Base-by-base conservation (phyloP, 2,329 filamentous ascomycete species). In the Ophiostoma quercus region DNA sequence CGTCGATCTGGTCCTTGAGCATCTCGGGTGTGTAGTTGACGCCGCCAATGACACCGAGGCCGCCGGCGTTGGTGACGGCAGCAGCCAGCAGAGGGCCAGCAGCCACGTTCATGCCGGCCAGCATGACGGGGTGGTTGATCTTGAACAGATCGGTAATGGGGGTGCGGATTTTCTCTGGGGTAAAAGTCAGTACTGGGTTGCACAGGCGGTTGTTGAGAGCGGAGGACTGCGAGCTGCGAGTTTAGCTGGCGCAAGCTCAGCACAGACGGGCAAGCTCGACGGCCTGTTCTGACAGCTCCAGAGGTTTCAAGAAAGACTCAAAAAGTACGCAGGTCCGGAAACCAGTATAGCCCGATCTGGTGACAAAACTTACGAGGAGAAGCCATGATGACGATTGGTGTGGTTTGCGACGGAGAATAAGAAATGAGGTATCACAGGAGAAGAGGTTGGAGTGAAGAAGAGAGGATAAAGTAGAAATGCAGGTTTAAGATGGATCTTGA, bases 91-190 rank as follows among this genome's bases (percentile, higher is more conserved):
- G 96, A 70, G 95, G 95, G 67, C 95, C 95, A 71, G 95, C 95
- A 70, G 95, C 95, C 73, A 98, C 95, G 85, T 99, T 98, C 95
- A 99, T 99, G 80, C 95, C 95, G 76, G 95, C 95, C 73, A 99
- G 89, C 77, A 99, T 84, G 78, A 99, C 85, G 71, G 95, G 95
- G 83, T 99, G 95, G 80, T 96, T 92, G 87, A 99, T 98, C 85
- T 92, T 92, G 82, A 99, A 91, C 74, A 98, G 91, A 87, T 98
- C 94, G 76, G 95, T 99, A 77, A 94, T 85, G 75, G 92, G 89
- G 69, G 95, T 99, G 78, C 92, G 92, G 81, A 99, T 90, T 84
- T 92, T 86, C 84, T 95, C 92, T 94, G 62, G 62, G 34, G 29
- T 32, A 29, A 29, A 80, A 71, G 29, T 51, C 0, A 41, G 22